Conservation (phyloP, 2,329 filamentous ascomycete species). For the Acrodontium crateriforme region DNA sequence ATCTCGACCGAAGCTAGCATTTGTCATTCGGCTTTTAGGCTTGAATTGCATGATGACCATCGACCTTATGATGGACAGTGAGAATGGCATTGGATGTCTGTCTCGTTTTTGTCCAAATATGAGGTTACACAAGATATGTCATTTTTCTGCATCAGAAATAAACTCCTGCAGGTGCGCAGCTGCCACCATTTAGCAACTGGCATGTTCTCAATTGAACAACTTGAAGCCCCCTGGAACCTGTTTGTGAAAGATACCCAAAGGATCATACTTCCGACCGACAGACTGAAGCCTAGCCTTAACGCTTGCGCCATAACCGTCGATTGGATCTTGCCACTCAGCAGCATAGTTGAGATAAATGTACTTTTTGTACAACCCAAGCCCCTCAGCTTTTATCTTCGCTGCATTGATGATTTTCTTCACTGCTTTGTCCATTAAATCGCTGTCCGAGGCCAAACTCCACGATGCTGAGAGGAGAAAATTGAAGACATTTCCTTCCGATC, state of each 20-base stretch:
- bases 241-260: conserved; percentile 9
- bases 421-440: conserved; percentile 1
- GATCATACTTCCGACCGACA: conserved; percentile 11
- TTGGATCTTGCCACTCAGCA: conserved; percentile 16
- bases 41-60: too few relatives aligned
- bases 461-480: conserved; percentile 7
- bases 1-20: too few relatives aligned
- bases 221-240: conserved; percentile 11
- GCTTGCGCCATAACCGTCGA: conserved; percentile 19
- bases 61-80: too few relatives aligned
- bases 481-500: conserved; percentile 6
- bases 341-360: conserved; percentile 20
- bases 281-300: conserved; percentile 9
- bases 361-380: not conserved
- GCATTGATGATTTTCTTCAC: not conserved
- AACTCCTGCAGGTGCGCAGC: too few relatives aligned
- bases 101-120: too few relatives aligned
- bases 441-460: conserved; percentile 6
- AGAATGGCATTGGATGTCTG: too few relatives aligned
- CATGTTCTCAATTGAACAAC: too few relatives aligned
- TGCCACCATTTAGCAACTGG: too few relatives aligned
- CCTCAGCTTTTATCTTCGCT: not conserved
- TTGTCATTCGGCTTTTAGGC: too few relatives aligned
- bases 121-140: too few relatives aligned
- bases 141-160: too few relatives aligned